These are phyloP conservation scores for Leishmania gerbilli DNA, from an alignment of 208 protist species.

Conservation along the genomic window DNA sequence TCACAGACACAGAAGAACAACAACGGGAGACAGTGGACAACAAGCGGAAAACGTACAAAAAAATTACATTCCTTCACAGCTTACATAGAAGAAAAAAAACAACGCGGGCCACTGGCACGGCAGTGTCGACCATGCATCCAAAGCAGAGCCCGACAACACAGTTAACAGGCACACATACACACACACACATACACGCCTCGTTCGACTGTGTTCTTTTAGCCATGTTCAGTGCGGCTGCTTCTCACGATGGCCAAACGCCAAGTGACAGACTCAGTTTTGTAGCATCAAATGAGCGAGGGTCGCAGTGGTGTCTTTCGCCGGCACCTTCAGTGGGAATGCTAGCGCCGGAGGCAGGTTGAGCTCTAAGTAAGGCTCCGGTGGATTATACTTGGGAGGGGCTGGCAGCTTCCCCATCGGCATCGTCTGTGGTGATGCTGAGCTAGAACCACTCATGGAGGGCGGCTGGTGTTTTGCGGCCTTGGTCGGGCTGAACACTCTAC, in stretches of 20 bases:
- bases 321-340: constrained; percentile 68
- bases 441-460: constrained; percentile 19
- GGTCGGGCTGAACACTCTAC: constrained; percentile 17
- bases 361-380: constrained; percentile 86
- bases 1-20: neutral
- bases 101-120: neutral
- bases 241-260: neutral
- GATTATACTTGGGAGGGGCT: constrained; percentile 74
- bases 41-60: neutral
- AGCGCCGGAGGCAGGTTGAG: constrained; percentile 84
- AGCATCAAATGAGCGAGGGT: constrained; percentile 57
- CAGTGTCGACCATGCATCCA: neutral
- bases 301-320: constrained; percentile 47
- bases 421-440: constrained; percentile 28
- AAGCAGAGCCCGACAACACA: neutral
- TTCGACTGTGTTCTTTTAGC: neutral
- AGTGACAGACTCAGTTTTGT: constrained; percentile 41
- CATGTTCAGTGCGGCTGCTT: neutral
- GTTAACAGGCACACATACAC: neutral
- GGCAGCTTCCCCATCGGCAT: constrained; percentile 34
- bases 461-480: constrained; percentile 39
- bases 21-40: neutral
- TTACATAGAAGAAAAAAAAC: constrained; percentile 9
- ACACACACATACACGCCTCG: neutral
- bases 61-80: constrained; percentile 1